Evolutionary conservation across 176 grass and related monocot species (phyloP), one percentile per base, ranked within the genome.

Genomic region (Lolium rigidum): DNA sequence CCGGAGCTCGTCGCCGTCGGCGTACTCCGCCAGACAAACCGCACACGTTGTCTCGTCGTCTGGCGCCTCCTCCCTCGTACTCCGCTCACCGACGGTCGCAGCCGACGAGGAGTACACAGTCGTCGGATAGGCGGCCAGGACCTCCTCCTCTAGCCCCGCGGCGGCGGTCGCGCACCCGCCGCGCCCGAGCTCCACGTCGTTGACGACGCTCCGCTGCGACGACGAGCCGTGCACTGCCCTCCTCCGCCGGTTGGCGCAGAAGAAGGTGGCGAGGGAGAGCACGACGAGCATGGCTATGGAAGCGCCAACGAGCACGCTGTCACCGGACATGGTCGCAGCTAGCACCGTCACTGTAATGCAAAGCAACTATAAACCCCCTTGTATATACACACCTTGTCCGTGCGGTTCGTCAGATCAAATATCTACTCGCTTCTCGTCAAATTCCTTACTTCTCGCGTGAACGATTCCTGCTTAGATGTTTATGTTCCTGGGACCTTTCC

Each of bases 151-250:
- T 60, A 88, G 2, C 44, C 82, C 76, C 3, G 46, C 9, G 46
- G 46, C 46, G 9, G 1, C 57, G 24, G 41, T 43, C 6, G 11
- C 61, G 24, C 24, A 64, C 10, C 9, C 7, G 9, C 75, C 48
- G 39, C 88, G 66, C 2, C 88, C 78, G 7, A 38, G 76, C 81
- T 86, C 77, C 10, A 73, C 16, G 85, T 81, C 70, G 41, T 43
- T 1, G 41, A 43, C 41, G 41, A 43, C 41, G 41, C 41, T 43
- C 66, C 48, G 9, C 61, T 18, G 58, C 43, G 0, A 14, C 52
- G 7, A 20, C 20, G 3, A 51, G 9, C 8, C 15, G 16, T 10
- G 51, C 2, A 44, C 61, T 0, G 25, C 20, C 41, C 41, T 43
- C 10, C 44, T 20, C 1, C 70, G 41, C 20, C 31, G 62, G 25